These are phyloP conservation scores for Diaporthe longicolla DNA, from an alignment of 2,329 filamentous ascomycete genomes.

Conservation along the genomic window DNA sequence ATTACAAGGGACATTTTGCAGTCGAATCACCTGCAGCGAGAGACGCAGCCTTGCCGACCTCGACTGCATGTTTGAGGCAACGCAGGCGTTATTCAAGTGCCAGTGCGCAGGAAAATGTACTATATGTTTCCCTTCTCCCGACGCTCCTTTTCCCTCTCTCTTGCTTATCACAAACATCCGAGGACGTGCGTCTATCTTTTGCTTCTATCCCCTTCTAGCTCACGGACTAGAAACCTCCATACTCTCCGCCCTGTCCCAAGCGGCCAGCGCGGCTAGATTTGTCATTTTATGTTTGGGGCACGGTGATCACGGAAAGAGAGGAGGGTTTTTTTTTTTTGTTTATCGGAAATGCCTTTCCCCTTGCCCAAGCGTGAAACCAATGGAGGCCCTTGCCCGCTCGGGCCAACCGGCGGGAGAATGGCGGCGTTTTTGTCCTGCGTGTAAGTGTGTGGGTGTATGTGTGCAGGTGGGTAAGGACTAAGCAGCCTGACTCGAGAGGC, in stretches of 20 bases:
- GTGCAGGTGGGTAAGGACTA: background rate
- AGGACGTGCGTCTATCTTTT: constrained; percentile 15
- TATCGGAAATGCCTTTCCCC: background rate
- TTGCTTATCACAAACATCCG: constrained; percentile 5
- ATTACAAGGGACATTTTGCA: background rate
- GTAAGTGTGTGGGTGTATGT: background rate
- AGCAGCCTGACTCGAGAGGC: constrained; percentile 5
- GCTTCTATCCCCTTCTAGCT: constrained; percentile 7
- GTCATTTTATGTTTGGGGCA: constrained; percentile 3
- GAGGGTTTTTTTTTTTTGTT: background rate
- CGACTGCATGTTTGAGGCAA: background rate
- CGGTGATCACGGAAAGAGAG: background rate
- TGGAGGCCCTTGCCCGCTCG: background rate
- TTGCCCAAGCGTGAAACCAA: constrained; percentile 24
- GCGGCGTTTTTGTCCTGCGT: background rate
- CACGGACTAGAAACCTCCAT: constrained; percentile 28
- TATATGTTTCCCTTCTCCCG: background rate
- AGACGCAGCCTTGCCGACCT: constrained; percentile 15
- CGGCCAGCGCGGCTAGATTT: constrained; percentile 30
- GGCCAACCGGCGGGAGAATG: constrained; percentile 19
- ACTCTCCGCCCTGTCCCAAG: background rate
- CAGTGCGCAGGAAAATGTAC: background rate
- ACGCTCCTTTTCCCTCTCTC: background rate
- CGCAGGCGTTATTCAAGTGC: too few relatives aligned
- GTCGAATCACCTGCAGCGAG: background rate